phyloP scores from a whole-genome alignment of 2,329 filamentous ascomycete species.

The Simplicillium aogashimaense region DNA sequence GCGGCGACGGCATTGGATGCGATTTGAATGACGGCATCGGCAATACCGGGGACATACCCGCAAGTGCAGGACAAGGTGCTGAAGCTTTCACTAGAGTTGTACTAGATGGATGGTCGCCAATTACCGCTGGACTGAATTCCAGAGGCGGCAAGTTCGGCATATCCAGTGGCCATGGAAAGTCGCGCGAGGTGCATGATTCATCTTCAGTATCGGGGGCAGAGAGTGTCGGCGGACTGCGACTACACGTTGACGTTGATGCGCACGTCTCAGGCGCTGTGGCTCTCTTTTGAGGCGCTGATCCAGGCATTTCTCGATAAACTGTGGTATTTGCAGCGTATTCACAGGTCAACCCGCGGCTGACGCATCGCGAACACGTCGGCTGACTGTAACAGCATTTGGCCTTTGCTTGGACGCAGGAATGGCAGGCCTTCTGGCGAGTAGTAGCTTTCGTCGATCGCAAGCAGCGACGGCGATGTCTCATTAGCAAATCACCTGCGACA shows the following conservation, averaged over 20 bases:
- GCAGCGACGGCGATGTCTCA: neutral
- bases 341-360: neutral
- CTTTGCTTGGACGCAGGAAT: neutral
- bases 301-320: neutral
- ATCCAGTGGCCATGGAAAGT: neutral
- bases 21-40: too few relatives aligned
- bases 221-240: neutral
- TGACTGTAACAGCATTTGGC: neutral
- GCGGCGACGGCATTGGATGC: neutral
- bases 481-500: too few relatives aligned
- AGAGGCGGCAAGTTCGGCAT: neutral
- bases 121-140: neutral
- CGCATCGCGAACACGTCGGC: neutral
- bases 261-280: neutral
- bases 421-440: neutral
- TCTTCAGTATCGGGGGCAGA: neutral
- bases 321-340: neutral
- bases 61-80: neutral
- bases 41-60: neutral
- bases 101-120: neutral
- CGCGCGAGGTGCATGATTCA: neutral
- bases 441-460: neutral
- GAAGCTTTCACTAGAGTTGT: neutral
- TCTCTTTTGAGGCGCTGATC: too few relatives aligned
- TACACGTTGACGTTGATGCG: neutral